Evolutionary conservation across 257 asterid genomes (phyloP).

Genomic region (Fraxinus anomala): DNA sequence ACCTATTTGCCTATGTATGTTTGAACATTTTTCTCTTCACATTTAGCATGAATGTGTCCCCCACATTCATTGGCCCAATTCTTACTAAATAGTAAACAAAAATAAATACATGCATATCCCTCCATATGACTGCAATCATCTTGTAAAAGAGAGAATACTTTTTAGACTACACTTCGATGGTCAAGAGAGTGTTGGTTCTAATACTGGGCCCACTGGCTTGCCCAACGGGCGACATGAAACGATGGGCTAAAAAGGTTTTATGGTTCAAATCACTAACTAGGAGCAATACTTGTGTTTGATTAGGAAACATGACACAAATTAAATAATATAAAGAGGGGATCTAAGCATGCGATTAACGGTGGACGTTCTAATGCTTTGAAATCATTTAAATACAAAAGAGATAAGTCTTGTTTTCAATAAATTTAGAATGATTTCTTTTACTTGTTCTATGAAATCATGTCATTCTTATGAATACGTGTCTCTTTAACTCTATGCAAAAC

Average conservation of each 20-base stretch:
- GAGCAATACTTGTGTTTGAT: slow-evolving; percentile 31
- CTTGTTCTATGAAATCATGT: neutral
- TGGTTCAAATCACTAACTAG: slow-evolving; percentile 34
- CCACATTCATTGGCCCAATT: slow-evolving; percentile 48
- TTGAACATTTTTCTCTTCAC: slow-evolving; percentile 36
- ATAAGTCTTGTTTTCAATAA: neutral
- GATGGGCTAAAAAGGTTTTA: slow-evolving; percentile 57
- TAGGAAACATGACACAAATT: slow-evolving; percentile 40
- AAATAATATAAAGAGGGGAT: slow-evolving; percentile 22
- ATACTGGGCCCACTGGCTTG: slow-evolving; percentile 41
- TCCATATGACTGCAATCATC: slow-evolving; percentile 40
- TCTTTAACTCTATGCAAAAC: neutral
- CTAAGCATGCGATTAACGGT: slow-evolving; percentile 35
- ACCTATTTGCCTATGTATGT: slow-evolving; percentile 23
- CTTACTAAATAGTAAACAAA: slow-evolving; percentile 21
- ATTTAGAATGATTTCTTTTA: neutral
- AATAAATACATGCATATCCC: slow-evolving; percentile 16
- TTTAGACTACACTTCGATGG: slow-evolving; percentile 44
- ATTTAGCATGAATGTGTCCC: slow-evolving; percentile 59
- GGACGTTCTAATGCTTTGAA: slow-evolving; percentile 29
- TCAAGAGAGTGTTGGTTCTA: slow-evolving; percentile 33
- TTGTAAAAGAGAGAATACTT: slow-evolving; percentile 38
- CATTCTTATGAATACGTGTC: neutral
- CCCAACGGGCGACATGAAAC: slow-evolving; percentile 47
- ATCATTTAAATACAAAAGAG: slow-evolving; percentile 14